Base-by-base conservation (phyloP, 2,329 filamentous ascomycete genomes). In the Chalaropsis ovoidea region DNA sequence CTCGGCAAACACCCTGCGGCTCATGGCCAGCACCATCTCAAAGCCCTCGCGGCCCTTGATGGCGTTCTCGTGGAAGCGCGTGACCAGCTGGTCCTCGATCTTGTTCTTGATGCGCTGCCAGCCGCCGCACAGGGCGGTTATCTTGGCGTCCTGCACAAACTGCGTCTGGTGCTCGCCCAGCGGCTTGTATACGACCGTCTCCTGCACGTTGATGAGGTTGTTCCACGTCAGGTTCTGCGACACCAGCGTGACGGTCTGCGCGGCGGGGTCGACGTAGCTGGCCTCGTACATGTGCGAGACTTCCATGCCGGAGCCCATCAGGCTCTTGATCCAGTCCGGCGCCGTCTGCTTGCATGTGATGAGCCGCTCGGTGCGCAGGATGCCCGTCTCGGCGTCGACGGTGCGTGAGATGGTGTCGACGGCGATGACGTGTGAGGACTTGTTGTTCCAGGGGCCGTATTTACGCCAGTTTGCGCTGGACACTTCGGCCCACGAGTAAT, bases 401-500 rank as follows among this genome's bases (percentile, higher is more conserved):
- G 70, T 70, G 58, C 94, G 89, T 64, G 86, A 87, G 71, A 99
- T 77, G 15, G 93, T 97, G 78, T 99, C 94, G 72, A 97, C 94
- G 70, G 90, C 92, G 70, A 95, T 86, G 70, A 99, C 94, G 76
- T 99, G 94, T 49, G 91, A 90, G n/a, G 89, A 92, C 78, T 96
- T 94, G 76, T 96, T 89, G 80, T 99, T 99, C 93, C 94, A 97
- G 22, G 93, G 93, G 73, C 90, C 95, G 78, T 99, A 99, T 77
- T 99, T 99, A 71, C 86, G 88, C 94, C 94, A 99, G 82, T 99
- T 99, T 74, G 89, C 91, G 15, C 90, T 91, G 31, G 91, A 96
- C 43, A 99, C 94, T 76, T 97, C 93, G 73, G 96, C 90, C 94
- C 94, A 99, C 58, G 93, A 95, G 81, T 99, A 99, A 79, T 96